Evolutionary conservation across 139 green algal species (phyloP), one percentile per base, ranked within the genome.

Genomic region (Chlamydomonas sp.): DNA sequence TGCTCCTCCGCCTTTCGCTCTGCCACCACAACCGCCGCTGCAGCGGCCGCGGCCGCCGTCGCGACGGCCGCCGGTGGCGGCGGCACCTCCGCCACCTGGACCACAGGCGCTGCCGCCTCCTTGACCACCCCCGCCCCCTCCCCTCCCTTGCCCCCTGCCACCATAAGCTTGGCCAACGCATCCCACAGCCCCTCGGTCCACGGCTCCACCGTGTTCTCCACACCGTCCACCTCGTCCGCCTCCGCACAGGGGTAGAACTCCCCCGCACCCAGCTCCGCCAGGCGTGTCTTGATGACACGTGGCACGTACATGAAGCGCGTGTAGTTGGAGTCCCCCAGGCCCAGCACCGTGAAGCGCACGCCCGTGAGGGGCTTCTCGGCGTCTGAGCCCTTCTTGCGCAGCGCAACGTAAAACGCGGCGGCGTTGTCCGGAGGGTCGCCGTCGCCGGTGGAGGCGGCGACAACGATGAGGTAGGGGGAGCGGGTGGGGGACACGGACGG

Each of bases 301-400:
- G 97, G 93, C 31, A 99, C 94, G 5, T 87, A 71, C 95, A 98
- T 98, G 93, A 97, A 99, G 68, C 93, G 92, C 12, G 97, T 99
- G 92, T 99, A 99, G 92, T 99, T 99, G 80, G 94, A 98, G 93
- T 99, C 98, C 2, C 98, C 98, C 63, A 99, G 90, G 6, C 97
- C 97, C 85, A 99, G 91, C 6, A 95, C 89, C 0, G 96, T 98
- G 93, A 96, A 99, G 10, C 92, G 80, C 2, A 99, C 85, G 59
- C 95, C 95, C 59, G 92, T 87, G n/a, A 97, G 87, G 2, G 63
- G 12, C 1, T 74, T 16, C 74, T 49, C 49, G 74, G 59, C 75
- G 5, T 49, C 9, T 2, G 77, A 5, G 1, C 89, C 74, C 76
- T 87, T 91, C 88, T 92, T 94, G 67, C 94, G 90, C 67, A 95